These are phyloP conservation scores for Vitis cinerea DNA, from an alignment of 164 flowering plant genomes.

Conservation along the genomic window DNA sequence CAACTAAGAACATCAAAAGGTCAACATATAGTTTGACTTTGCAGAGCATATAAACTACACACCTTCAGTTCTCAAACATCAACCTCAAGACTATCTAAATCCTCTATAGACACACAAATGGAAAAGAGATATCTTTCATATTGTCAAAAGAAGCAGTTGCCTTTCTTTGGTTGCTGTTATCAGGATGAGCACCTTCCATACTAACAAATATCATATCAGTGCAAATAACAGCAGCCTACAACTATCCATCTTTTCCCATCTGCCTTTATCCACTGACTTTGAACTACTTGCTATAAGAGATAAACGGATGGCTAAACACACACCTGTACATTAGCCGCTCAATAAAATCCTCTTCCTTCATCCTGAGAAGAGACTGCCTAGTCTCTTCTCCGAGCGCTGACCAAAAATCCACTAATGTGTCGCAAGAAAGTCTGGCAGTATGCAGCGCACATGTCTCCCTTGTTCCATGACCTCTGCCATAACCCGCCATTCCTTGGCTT, in stretches of 20 bases:
- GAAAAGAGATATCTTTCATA: background rate
- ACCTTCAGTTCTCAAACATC: background rate
- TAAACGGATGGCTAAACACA: slow-evolving; percentile 17
- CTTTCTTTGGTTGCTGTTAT: slow-evolving; percentile 3
- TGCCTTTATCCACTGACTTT: background rate
- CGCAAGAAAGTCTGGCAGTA: slow-evolving; percentile 92
- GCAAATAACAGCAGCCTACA: background rate
- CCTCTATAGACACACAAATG: background rate
- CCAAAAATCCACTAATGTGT: slow-evolving; percentile 96
- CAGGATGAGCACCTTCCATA: background rate
- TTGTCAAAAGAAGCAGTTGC: background rate
- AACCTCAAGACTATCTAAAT: no score
- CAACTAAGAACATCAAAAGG: no score
- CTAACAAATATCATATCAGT: background rate
- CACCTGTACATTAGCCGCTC: slow-evolving; percentile 98
- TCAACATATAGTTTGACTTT: no score
- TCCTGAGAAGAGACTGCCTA: slow-evolving; percentile 75
- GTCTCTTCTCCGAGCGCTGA: slow-evolving; percentile 93
- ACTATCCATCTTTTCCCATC: background rate
- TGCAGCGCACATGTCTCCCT: slow-evolving; percentile 98
- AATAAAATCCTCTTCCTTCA: slow-evolving; percentile 99
- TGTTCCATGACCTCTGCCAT: slow-evolving; percentile 93
- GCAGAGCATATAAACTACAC: background rate
- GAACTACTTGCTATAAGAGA: slow-evolving; percentile 1
- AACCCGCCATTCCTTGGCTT: slow-evolving; percentile 79